Percentiles rank a stretch among this genome's conserved stretches.
Conservation (phyloP, 176 grass and related monocot species). For the Musa schizocarpa region DNA sequence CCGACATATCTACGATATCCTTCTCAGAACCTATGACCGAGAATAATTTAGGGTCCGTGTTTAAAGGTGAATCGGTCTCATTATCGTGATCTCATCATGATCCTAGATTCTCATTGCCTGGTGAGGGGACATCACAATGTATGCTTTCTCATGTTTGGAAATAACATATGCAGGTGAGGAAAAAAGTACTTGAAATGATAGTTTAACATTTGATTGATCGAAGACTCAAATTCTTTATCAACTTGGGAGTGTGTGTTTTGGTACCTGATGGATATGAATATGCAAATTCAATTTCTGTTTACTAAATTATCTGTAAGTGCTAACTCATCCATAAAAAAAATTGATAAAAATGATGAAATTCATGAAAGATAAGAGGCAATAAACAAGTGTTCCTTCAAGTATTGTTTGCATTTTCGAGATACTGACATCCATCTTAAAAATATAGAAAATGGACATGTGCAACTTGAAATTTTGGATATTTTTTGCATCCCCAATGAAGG, state of each 20-base stretch:
- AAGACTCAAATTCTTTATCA: constrained; percentile 29
- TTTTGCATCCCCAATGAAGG: constrained; percentile 75
- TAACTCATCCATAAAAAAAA: constrained; percentile 81
- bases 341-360: constrained; percentile 69
- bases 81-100: too few relatives aligned
- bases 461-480: too few relatives aligned
- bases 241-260: constrained; percentile 27
- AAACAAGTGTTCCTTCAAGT: constrained; percentile 52
- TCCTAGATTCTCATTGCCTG: too few relatives aligned
- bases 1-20: too few relatives aligned
- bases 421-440: constrained; percentile 93
- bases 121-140: too few relatives aligned
- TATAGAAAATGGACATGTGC: constrained; percentile 52
- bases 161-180: constrained; percentile 78
- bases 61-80: too few relatives aligned
- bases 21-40: too few relatives aligned
- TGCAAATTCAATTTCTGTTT: constrained; percentile 32
- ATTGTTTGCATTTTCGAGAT: constrained; percentile 75
- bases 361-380: constrained; percentile 88
- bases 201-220: constrained; percentile 17
- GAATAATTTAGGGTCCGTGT: too few relatives aligned
- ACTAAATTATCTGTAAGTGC: constrained; percentile 46
- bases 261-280: constrained; percentile 29
- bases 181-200: constrained; percentile 45
- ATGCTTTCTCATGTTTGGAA: constrained; percentile 64